Base-by-base conservation (phyloP, 208 protist species). In the Kentomonas sorsogonicus region DNA sequence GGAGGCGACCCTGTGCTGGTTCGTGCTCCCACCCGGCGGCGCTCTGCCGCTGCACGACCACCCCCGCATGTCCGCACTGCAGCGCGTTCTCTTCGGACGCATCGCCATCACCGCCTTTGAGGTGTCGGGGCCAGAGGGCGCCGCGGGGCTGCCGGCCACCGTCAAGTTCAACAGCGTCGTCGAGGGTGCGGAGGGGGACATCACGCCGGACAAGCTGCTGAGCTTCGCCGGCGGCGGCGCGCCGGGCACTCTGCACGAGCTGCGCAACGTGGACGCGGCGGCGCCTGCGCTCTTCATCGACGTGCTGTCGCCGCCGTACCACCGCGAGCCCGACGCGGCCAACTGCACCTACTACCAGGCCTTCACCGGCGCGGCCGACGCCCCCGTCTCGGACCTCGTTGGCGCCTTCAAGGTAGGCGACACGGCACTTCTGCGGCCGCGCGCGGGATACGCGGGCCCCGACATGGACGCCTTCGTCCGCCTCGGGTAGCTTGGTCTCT, bases 21-120 rank as follows among this genome's bases (percentile, higher is more conserved):
- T 92, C 60, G 74, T 89, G 1, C 39, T 92, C 1, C 80, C 85
- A 0, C 85, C 85, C 0, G 66, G 71, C 3, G 30, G 58, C 2
- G 57, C 55, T 20, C 63, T 92, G 36, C 73, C 80, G 3, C 66
- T 92, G 36, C 81, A 92, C 51, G 81, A 92, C 51, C 81, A 92
- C 62, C 75, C 69, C n/a, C 66, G 57, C 23, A 91, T 91, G 83
- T 46, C 26, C 6, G 83, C 86, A 52, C 79, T 69, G 75, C 79
- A 87, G 60, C 79, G 84, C 16, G 69, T 83, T 0, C 64, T 86
- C 53, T 76, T 73, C 59, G 80, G 85, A 13, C 56, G 57, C 1
- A 44, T 92, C 36, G 66, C 71, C 30, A 51, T 92, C 22, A 79
- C 61, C n/a, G 61, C 81, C 41, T 71, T 77, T 48, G 34, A 40